Evolutionary conservation across 352 stramenopile genomes (phyloP).

Genomic region (Phytophthora sp.): DNA sequence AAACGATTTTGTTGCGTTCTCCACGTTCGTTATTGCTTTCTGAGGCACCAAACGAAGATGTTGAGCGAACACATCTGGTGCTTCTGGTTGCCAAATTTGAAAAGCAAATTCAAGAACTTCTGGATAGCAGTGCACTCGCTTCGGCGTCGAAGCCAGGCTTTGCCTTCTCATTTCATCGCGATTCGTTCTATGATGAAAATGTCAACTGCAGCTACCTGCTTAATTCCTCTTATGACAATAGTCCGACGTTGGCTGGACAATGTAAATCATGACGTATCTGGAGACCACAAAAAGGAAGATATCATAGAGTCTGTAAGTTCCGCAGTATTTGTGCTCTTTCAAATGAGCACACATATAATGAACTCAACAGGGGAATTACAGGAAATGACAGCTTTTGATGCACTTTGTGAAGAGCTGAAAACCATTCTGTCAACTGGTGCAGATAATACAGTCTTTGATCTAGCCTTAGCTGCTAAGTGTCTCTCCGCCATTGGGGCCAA

Average conservation of each 20-base stretch:
- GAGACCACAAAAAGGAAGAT: conserved; percentile 27
- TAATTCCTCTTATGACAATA: conserved; percentile 14
- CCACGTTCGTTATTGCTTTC: conserved; percentile 8
- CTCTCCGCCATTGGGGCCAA: conserved; percentile 41
- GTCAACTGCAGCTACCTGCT: conserved; percentile 37
- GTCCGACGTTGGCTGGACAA: conserved; percentile 17
- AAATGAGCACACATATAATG: conserved; percentile 52
- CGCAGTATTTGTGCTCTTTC: conserved; percentile 40
- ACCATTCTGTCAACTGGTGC: conserved; percentile 7
- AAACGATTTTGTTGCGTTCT: conserved; percentile 8
- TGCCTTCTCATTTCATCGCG: conserved; percentile 24
- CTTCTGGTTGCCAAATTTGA: conserved; percentile 49
- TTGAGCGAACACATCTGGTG: conserved; percentile 38
- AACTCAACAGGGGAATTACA: conserved; percentile 32
- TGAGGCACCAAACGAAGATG: neutral
- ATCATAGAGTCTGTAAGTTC: conserved; percentile 30
- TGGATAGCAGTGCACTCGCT: neutral
- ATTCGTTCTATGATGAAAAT: conserved; percentile 12
- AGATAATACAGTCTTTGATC: conserved; percentile 27
- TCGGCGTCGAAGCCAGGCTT: conserved; percentile 6
- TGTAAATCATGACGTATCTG: neutral
- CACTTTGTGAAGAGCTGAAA: conserved; percentile 43
- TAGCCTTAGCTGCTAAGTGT: conserved; percentile 44
- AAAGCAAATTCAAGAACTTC: conserved; percentile 40
- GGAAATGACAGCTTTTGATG: conserved; percentile 33